phyloP scores from a whole-genome alignment of 1,284 basidiomycete species.

The Ustilago crameri region DNA sequence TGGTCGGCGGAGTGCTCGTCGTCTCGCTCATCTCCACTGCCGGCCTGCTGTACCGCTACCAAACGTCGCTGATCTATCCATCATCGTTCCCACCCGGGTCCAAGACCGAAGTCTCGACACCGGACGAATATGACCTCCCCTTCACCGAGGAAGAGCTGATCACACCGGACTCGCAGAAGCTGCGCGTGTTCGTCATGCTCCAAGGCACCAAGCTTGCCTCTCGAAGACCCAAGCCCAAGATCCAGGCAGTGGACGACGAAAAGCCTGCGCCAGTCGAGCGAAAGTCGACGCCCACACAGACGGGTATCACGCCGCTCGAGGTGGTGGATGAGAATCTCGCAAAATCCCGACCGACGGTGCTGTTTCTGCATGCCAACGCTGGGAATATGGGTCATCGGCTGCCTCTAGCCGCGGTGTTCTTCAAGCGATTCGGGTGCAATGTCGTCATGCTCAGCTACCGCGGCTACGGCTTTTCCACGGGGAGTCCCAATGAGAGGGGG shows the following conservation, averaged over 20 bases:
- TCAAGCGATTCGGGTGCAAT: conserved; percentile 83
- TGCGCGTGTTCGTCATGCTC: conserved; percentile 61
- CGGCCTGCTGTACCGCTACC: conserved; percentile 64
- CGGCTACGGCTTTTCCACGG: conserved; percentile 87
- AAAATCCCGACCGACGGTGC: conserved; percentile 51
- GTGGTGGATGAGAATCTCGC: conserved; percentile 36
- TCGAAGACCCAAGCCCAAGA: conserved; percentile 6
- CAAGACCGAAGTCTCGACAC: conserved; percentile 58
- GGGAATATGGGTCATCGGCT: conserved; percentile 78
- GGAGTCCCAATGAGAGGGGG: conserved; percentile 84
- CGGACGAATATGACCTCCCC: conserved; percentile 61
- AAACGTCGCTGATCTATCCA: conserved; percentile 65
- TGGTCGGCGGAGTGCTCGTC: conserved; percentile 51
- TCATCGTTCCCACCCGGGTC: conserved; percentile 61
- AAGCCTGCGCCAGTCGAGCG: conserved; percentile 15
- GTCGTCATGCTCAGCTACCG: conserved; percentile 88
- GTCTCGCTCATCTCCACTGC: conserved; percentile 58
- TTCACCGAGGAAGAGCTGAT: conserved; percentile 56
- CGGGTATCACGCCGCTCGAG: conserved; percentile 12
- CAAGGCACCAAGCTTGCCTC: conserved; percentile 43
- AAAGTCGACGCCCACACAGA: conserved; percentile 37
- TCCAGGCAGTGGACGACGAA: conserved; percentile 16
- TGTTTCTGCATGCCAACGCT: conserved; percentile 66
- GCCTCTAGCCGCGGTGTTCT: conserved; percentile 88
- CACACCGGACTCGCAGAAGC: conserved; percentile 60